Base-by-base conservation (phyloP, 176 grass and related monocot species). In the Luzula sylvatica region DNA sequence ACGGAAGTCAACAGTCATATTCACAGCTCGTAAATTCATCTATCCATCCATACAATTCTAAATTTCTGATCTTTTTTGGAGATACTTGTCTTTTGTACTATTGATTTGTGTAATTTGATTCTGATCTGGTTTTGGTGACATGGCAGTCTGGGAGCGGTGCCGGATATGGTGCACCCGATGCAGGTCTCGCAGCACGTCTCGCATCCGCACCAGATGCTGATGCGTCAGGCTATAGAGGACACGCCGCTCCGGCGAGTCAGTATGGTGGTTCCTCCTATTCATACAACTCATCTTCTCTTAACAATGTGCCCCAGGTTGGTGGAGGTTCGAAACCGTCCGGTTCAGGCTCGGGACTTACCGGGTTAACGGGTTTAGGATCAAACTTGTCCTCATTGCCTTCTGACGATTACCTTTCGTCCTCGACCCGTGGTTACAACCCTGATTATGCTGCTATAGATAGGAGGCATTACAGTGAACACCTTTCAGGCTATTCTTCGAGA, bases 381-480 rank as follows among this genome's bases (percentile, higher is more conserved):
- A 69, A 53, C 61, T 32, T 88, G 32, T 61, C n/a, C n/a, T n/a
- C 68, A 75, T 81, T 86, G 47, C 25, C 73, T 35, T 67, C 75
- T 71, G 90, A 89, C 78, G 90, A 96, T 30, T 96, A 89, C 75
- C 45, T 81, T 52, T 54, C 83, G 44, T 70, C 48, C n/a, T 52
- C 67, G 41, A 77, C 69, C 60, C 90, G 85, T 52, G 93, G 75
- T 32, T 98, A 90, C 25, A 67, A 67, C 68, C 29, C 69, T 49
- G 93, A 90, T 68, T 87, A 90, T 82, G 19, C 46, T 53, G 32
- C 75, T 52, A 44, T 86, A 56, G 93, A 98, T 38, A 90, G 93
- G 74, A 79, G 93, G 54, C 58, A 77, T 23, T 90, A 92, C 74
- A 23, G 78, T 52, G 93, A 98, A 61, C 74, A 73, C 67, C 74